These are phyloP conservation scores for Alternaria incomplexa DNA, from an alignment of 2,329 filamentous ascomycete genomes.

Conservation along the genomic window DNA sequence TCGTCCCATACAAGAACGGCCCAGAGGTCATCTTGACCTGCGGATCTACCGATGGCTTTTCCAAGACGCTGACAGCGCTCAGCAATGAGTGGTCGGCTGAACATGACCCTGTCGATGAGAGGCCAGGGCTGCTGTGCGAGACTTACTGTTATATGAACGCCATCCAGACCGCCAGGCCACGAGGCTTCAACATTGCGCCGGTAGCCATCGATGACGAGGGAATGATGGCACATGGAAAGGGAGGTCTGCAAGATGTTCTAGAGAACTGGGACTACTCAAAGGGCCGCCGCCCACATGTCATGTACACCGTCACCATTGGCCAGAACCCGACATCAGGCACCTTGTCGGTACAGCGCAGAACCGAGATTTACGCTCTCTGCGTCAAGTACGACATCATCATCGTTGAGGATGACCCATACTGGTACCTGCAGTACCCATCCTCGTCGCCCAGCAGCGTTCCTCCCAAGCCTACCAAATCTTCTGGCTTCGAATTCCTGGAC, in stretches of 20 bases:
- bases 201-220: slow-evolving; percentile 80
- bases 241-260: slow-evolving; percentile 78
- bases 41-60: slow-evolving; percentile 84
- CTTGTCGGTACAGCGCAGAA: slow-evolving; percentile 73
- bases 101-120: slow-evolving; percentile 68
- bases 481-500: slow-evolving; percentile 80
- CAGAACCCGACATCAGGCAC: slow-evolving; percentile 87
- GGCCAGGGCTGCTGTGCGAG: slow-evolving; percentile 81
- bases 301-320: slow-evolving; percentile 92
- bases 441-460: slow-evolving; percentile 54
- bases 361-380: slow-evolving; percentile 80
- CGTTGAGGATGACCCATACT: slow-evolving; percentile 93
- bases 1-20: slow-evolving; percentile 77
- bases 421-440: slow-evolving; percentile 89
- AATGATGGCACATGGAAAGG: slow-evolving; percentile 75
- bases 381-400: slow-evolving; percentile 88
- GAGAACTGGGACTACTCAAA: slow-evolving; percentile 78
- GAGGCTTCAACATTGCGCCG: slow-evolving; percentile 74
- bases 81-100: slow-evolving; percentile 76
- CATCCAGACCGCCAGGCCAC: slow-evolving; percentile 68
- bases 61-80: slow-evolving; percentile 77
- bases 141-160: slow-evolving; percentile 82
- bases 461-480: slow-evolving; percentile 56
- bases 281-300: slow-evolving; percentile 78
- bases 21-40: slow-evolving; percentile 80